Conservation (phyloP, 441 rosid species). For the Arabidopsis lyrata region DNA sequence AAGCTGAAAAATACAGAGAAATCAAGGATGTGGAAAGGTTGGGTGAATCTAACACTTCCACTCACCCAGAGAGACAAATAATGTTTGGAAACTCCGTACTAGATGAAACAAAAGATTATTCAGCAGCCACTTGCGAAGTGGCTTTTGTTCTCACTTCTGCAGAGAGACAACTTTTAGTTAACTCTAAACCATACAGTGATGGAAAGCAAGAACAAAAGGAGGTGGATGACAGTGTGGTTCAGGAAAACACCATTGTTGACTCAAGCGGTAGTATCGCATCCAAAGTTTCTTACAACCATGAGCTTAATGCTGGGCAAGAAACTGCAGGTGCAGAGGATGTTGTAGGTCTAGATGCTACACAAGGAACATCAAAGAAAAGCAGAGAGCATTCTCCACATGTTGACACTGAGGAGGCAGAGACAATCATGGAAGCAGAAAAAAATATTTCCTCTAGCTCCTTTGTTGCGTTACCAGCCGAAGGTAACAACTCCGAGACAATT, state of each 20-base stretch:
- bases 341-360: slow-evolving; percentile 1
- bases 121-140: slow-evolving; percentile 7
- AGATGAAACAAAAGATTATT: background rate
- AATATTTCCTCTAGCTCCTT: background rate
- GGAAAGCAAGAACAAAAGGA: slow-evolving; percentile 10
- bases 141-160: slow-evolving; percentile 6
- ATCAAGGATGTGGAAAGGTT: slow-evolving; percentile 15
- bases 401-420: background rate
- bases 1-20: background rate
- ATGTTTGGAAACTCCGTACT: background rate
- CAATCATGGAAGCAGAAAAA: slow-evolving; percentile 4
- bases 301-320: background rate
- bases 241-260: background rate
- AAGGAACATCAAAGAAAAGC: background rate
- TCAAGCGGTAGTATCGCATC: background rate
- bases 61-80: background rate
- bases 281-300: slow-evolving; percentile 23
- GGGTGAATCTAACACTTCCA: slow-evolving; percentile 23
- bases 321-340: background rate
- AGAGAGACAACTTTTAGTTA: background rate
- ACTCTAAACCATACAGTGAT: slow-evolving; percentile 2
- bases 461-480: slow-evolving; percentile 1
- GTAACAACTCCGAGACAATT: background rate
- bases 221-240: background rate
- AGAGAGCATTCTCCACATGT: slow-evolving; percentile 5